phyloP scores from a whole-genome alignment of 164 flowering plant genomes.

The Amborella trichopoda region DNA sequence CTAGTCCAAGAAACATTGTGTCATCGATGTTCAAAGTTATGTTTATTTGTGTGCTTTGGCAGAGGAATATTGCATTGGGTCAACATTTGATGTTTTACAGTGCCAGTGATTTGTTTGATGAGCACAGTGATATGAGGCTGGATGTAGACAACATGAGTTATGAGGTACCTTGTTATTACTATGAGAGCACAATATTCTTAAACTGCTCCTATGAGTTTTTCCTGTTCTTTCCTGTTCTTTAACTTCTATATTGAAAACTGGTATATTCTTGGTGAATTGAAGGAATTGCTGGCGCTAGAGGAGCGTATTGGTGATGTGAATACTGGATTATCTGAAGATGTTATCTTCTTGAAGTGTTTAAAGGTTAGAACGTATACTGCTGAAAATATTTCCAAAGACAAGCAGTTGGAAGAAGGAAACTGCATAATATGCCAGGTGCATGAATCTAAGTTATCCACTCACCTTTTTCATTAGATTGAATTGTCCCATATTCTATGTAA shows the following conservation, averaged over 20 bases:
- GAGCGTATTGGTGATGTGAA: constrained; percentile 59
- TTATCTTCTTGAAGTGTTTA: constrained; percentile 34
- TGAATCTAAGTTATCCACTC: too few relatives aligned
- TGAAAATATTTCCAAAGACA: not conserved
- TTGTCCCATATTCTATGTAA: too few relatives aligned
- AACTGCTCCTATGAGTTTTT: not conserved
- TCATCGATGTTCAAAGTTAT: too few relatives aligned
- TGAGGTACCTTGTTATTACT: constrained; percentile 58
- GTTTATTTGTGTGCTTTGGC: too few relatives aligned
- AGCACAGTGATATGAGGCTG: constrained; percentile 79
- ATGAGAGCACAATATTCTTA: not conserved
- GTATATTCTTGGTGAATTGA: not conserved
- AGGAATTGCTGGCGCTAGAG: constrained; percentile 64
- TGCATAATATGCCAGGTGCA: constrained; percentile 2
- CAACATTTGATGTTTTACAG: too few relatives aligned
- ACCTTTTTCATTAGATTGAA: too few relatives aligned
- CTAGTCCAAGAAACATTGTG: too few relatives aligned
- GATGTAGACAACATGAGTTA: constrained; percentile 95
- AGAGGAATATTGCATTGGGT: too few relatives aligned
- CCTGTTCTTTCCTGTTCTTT: not conserved
- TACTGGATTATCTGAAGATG: constrained; percentile 49
- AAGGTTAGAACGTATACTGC: constrained; percentile 10
- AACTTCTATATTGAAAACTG: not conserved
- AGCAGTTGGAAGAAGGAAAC: not conserved
- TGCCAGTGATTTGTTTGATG: too few relatives aligned